Evolutionary conservation across 1,284 basidiomycete genomes (phyloP).

Genomic region (Heterobasidion parviporum): DNA sequence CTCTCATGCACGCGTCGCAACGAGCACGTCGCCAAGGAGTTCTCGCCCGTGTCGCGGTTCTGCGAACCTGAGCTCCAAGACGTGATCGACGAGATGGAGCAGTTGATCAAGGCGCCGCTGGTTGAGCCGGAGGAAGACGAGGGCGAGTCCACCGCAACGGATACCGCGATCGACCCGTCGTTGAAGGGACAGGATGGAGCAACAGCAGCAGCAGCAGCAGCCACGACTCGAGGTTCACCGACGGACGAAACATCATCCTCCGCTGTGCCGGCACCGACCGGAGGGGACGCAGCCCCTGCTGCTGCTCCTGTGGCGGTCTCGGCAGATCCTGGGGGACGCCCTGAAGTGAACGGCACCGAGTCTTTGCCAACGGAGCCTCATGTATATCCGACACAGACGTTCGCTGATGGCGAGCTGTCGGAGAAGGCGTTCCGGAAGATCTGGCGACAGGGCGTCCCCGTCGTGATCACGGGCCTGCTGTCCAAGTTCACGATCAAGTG

Average conservation of each 20-base stretch:
- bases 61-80: slow-evolving; percentile 53
- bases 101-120: slow-evolving; percentile 54
- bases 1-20: slow-evolving; percentile 59
- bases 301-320: not conserved
- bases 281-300: not conserved
- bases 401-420: slow-evolving; percentile 44
- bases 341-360: slow-evolving; percentile 4
- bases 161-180: slow-evolving; percentile 1
- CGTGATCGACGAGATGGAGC: slow-evolving; percentile 62
- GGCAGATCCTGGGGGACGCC: not conserved
- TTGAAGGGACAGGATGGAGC: not conserved
- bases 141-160: not conserved
- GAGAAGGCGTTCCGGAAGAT: slow-evolving; percentile 57
- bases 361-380: slow-evolving; percentile 24
- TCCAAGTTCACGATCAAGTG: slow-evolving; percentile 61
- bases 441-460: slow-evolving; percentile 68
- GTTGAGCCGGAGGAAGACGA: slow-evolving; percentile 7
- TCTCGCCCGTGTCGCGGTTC: slow-evolving; percentile 78
- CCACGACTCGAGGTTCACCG: not conserved
- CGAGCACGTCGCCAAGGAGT: slow-evolving; percentile 59
- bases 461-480: slow-evolving; percentile 65
- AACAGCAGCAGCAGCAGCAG: not conserved
- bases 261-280: not conserved
- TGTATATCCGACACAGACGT: slow-evolving; percentile 31
- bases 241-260: not conserved